Evolutionary conservation across 768 basidiomycete species (phyloP).

Genomic region (Phlebiopsis flavidoalba): DNA sequence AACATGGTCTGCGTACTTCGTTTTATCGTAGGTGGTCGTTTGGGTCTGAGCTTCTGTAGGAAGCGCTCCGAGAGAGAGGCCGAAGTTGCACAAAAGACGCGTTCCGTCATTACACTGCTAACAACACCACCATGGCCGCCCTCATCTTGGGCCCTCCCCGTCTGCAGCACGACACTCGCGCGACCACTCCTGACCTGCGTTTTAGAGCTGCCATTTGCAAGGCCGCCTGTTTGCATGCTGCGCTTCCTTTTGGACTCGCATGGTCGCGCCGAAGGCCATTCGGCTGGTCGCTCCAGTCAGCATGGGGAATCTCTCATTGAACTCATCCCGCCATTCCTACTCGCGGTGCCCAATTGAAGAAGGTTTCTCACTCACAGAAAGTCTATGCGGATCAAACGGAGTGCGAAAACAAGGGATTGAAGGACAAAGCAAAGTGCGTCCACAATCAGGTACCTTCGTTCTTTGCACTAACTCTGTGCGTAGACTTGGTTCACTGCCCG

Average conservation of each 20-base stretch:
- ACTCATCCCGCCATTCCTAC: conserved; percentile 80
- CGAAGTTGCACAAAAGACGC: neutral
- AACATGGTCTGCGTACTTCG: conserved; percentile 48
- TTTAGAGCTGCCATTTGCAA: conserved; percentile 20
- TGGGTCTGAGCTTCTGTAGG: conserved; percentile 8
- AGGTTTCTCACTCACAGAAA: conserved; percentile 91
- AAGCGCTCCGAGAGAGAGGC: neutral
- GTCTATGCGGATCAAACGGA: conserved; percentile 92
- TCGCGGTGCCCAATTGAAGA: conserved; percentile 94
- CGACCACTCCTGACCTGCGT: conserved; percentile 14
- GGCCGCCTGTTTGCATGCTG: conserved; percentile 18
- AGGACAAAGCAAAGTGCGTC: conserved; percentile 88
- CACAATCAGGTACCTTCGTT: neutral
- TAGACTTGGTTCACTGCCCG: conserved; percentile 90
- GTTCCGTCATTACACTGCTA: conserved; percentile 3
- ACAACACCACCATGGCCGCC: conserved; percentile 37
- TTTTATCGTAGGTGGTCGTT: conserved; percentile 2
- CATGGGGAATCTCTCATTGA: conserved; percentile 50
- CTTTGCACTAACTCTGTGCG: neutral
- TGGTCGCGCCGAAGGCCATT: conserved; percentile 25
- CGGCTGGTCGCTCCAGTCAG: conserved; percentile 32
- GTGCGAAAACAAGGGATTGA: conserved; percentile 90
- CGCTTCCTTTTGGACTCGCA: conserved; percentile 16
- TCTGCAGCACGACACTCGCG: too few relatives aligned
- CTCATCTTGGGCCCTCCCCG: conserved; percentile 32